Conservation (phyloP, 2,329 filamentous ascomycete species). For the Emericellopsis atlantica region DNA sequence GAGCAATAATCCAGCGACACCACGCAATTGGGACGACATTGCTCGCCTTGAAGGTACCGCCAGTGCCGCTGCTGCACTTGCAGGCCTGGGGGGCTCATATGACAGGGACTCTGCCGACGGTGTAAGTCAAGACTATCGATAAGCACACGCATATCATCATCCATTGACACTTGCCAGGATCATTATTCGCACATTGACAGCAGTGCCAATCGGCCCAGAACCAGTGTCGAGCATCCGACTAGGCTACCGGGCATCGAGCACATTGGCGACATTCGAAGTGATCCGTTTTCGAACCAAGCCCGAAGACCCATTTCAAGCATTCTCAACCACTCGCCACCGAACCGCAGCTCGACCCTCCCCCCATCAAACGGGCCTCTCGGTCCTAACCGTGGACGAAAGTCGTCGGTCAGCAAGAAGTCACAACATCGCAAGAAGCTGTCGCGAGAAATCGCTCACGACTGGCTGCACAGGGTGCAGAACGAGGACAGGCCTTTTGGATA, state of each 20-base stretch:
- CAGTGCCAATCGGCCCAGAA: background rate
- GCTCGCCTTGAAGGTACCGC: conserved; percentile 47
- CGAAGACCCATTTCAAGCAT: conserved; percentile 56
- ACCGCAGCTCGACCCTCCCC: conserved; percentile 77
- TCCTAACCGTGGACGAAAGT: conserved; percentile 64
- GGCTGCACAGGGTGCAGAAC: conserved; percentile 46
- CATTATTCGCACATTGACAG: conserved; percentile 41
- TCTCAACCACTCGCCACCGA: conserved; percentile 68
- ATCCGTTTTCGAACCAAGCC: conserved; percentile 46
- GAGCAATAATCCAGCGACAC: conserved; percentile 49
- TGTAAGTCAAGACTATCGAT: conserved; percentile 37
- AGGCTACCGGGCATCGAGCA: background rate
- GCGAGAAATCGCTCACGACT: conserved; percentile 53
- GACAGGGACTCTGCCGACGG: conserved; percentile 65
- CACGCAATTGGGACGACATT: conserved; percentile 58
- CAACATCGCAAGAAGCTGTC: conserved; percentile 77
- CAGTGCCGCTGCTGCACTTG: conserved; percentile 72
- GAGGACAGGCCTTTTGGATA: conserved; percentile 51
- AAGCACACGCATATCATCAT: background rate
- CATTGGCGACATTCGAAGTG: conserved; percentile 52
- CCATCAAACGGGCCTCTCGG: conserved; percentile 67
- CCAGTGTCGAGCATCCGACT: conserved; percentile 3
- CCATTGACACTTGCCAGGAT: conserved; percentile 26
- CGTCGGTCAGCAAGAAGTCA: conserved; percentile 69
- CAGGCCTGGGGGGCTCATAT: conserved; percentile 69